A percentile compares a stretch with the other conserved stretches of the same genome.
These are phyloP conservation scores for Blastomyces gilchristii DNA, from an alignment of 2,329 filamentous ascomycete species.

Conservation along the genomic window DNA sequence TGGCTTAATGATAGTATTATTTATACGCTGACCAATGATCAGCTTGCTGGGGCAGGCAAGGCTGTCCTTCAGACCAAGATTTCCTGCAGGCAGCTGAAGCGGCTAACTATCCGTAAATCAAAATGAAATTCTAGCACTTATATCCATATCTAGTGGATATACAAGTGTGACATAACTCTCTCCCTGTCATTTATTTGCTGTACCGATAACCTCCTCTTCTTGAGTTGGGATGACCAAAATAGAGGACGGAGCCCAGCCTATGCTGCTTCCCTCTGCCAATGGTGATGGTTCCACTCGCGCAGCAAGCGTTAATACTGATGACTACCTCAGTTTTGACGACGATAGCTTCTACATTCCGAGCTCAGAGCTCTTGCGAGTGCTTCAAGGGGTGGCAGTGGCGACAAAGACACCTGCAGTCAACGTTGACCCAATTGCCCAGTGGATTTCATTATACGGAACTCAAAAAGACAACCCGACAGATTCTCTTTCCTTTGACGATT, in stretches of 20 bases:
- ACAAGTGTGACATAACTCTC: background rate
- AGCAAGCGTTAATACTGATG: background rate
- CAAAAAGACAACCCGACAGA: background rate
- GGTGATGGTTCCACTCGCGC: background rate
- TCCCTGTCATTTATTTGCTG: no score
- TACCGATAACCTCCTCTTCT: background rate
- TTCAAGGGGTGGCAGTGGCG: background rate
- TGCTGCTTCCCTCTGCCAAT: background rate
- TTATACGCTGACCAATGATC: no score
- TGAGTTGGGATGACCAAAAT: background rate
- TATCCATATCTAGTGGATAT: background rate
- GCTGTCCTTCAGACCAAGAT: no score
- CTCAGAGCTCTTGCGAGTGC: slow-evolving; percentile 2
- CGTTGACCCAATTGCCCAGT: background rate
- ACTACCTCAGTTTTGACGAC: background rate
- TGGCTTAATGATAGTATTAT: no score
- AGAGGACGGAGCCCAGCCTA: background rate
- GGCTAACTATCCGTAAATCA: no score
- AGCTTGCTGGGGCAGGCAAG: no score
- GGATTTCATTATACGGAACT: background rate
- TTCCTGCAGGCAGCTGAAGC: no score
- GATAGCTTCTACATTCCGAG: background rate
- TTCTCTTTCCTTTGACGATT: background rate
- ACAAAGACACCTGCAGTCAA: background rate
- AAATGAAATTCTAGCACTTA: no score